Conservation (phyloP, 176 grass and related monocot species). For the Tuctoria greenei region DNA sequence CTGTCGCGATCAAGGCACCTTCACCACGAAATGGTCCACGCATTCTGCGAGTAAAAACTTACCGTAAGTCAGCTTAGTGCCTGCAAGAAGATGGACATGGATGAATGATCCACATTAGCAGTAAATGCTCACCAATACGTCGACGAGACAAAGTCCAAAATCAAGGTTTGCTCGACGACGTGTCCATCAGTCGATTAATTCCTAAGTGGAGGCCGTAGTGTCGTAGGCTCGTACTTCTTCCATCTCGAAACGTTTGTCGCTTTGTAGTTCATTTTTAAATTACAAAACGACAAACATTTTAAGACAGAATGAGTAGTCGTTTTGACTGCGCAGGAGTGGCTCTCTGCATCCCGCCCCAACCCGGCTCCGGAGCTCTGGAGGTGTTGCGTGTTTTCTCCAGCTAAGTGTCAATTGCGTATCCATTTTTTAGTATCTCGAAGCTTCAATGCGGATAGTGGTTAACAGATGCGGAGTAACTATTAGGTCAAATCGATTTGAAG, state of each 20-base stretch:
- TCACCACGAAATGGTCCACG: constrained; percentile 22
- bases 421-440: background rate
- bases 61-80: background rate
- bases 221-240: too few relatives aligned
- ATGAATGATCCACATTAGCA: constrained; percentile 1
- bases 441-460: constrained; percentile 35
- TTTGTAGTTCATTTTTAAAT: too few relatives aligned
- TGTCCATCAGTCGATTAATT: constrained; percentile 18
- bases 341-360: background rate
- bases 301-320: too few relatives aligned
- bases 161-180: constrained; percentile 58
- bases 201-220: background rate
- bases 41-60: constrained; percentile 24
- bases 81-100: background rate
- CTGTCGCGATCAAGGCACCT: background rate
- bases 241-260: too few relatives aligned
- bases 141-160: constrained; percentile 34
- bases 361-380: background rate
- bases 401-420: background rate
- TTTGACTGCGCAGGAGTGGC: constrained; percentile 33
- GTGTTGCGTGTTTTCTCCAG: constrained; percentile 16
- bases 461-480: constrained; percentile 27
- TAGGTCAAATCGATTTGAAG: background rate
- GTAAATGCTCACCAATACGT: constrained; percentile 34
- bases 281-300: too few relatives aligned